These are phyloP conservation scores for Xylaria sp. DNA, from an alignment of 2,329 filamentous ascomycete species.

Conservation along the genomic window DNA sequence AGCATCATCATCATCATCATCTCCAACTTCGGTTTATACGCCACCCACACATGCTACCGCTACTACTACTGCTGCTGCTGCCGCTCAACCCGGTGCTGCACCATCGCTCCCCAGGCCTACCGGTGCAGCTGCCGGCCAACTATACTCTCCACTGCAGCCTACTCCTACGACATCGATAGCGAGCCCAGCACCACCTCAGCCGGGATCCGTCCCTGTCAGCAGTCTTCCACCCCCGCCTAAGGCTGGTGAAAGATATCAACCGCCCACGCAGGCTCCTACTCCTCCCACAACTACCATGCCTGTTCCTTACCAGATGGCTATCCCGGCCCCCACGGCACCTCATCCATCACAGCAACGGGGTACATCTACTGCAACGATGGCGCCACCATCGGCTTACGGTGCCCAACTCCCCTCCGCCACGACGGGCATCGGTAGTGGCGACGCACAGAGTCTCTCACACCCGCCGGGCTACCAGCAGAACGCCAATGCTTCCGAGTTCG, in stretches of 20 bases:
- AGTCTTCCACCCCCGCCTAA: slow-evolving; percentile 63
- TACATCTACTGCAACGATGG: slow-evolving; percentile 55
- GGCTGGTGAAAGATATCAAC: slow-evolving; percentile 58
- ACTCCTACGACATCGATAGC: slow-evolving; percentile 54
- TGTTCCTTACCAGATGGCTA: slow-evolving; percentile 62
- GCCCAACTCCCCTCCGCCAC: slow-evolving; percentile 42
- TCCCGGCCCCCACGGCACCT: slow-evolving; percentile 59
- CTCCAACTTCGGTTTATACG: slow-evolving; percentile 49
- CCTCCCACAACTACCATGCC: slow-evolving; percentile 48
- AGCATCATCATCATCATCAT: slow-evolving; percentile 36
- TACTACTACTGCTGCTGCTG: slow-evolving; percentile 38
- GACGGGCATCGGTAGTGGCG: slow-evolving; percentile 40
- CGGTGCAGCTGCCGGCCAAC: slow-evolving; percentile 46
- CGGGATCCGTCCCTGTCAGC: slow-evolving; percentile 63
- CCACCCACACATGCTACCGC: slow-evolving; percentile 47
- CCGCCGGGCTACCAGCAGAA: slow-evolving; percentile 69
- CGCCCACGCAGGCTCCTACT: slow-evolving; percentile 50
- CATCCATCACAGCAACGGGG: slow-evolving; percentile 57
- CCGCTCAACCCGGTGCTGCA: slow-evolving; percentile 60
- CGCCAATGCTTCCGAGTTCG: slow-evolving; percentile 62
- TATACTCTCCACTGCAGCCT: slow-evolving; percentile 53
- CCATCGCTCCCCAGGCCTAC: slow-evolving; percentile 60
- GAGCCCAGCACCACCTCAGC: slow-evolving; percentile 66
- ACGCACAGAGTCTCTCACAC: slow-evolving; percentile 52
- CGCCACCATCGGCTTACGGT: slow-evolving; percentile 48